A percentile compares a stretch with the other conserved stretches of the same genome.
Conservation (phyloP, 176 grass and related monocot species). For the Oryza meyeriana region DNA sequence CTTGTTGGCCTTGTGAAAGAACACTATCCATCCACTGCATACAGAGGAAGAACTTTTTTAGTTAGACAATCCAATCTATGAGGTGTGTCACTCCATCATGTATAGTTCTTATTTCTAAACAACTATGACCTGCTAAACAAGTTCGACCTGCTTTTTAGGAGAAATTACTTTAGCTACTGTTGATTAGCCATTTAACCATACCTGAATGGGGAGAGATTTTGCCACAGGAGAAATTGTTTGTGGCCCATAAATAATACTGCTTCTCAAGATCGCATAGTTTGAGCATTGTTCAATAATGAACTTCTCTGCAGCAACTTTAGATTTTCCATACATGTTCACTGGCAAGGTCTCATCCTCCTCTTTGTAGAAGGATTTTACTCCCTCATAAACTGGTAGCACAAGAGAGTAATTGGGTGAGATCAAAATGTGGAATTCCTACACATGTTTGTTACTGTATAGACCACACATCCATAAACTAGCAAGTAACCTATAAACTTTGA, state of each 20-base stretch:
- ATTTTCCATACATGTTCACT: constrained; percentile 89
- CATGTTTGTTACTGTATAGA: not conserved
- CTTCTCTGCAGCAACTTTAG: constrained; percentile 85
- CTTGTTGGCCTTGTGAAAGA: constrained; percentile 78
- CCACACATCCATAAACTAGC: not conserved
- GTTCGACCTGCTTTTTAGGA: not conserved
- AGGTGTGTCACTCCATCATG: not conserved
- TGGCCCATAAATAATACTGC: constrained; percentile 93
- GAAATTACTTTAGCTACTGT: not conserved
- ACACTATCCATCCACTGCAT: constrained; percentile 91
- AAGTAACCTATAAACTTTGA: not conserved
- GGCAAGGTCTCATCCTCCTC: constrained; percentile 71
- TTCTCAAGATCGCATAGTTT: constrained; percentile 85
- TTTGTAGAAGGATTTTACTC: constrained; percentile 86
- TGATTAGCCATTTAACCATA: not conserved
- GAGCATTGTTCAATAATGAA: constrained; percentile 57
- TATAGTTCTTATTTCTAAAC: not conserved
- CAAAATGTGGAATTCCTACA: not conserved
- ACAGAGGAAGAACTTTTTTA: constrained; percentile 9
- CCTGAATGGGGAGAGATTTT: constrained; percentile 90
- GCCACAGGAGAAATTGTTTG: constrained; percentile 85
- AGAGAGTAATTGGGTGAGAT: not conserved
- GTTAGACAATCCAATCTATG: constrained; percentile 4
- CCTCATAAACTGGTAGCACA: constrained; percentile 79
- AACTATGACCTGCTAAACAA: not conserved